phyloP scores from a whole-genome alignment of 345 rosid species.

The Aethionema arabicum region DNA sequence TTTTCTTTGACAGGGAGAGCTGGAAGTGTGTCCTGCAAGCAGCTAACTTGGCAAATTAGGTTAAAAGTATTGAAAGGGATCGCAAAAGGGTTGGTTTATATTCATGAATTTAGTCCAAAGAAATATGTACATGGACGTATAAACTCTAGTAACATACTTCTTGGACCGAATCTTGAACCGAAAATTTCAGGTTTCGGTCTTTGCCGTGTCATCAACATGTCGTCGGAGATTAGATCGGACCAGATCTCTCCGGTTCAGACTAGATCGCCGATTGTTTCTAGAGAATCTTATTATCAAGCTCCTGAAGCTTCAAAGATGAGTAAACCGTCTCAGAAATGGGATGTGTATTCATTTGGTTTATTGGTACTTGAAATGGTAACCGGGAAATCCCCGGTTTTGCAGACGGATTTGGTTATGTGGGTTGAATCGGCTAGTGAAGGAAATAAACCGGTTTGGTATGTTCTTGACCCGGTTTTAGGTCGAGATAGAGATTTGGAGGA shows the following conservation, averaged over 20 bases:
- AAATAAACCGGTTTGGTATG: slow-evolving; percentile 54
- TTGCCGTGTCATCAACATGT: slow-evolving; percentile 58
- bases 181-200: slow-evolving; percentile 77
- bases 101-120: slow-evolving; percentile 77
- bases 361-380: slow-evolving; percentile 72
- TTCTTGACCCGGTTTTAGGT: slow-evolving; percentile 63
- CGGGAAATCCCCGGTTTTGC: slow-evolving; percentile 59
- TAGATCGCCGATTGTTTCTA: slow-evolving; percentile 38
- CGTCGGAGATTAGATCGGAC: slow-evolving; percentile 52
- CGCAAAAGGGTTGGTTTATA: slow-evolving; percentile 69
- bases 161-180: slow-evolving; percentile 72
- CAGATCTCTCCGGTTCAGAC: slow-evolving; percentile 56
- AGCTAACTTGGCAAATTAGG: slow-evolving; percentile 63
- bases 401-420: slow-evolving; percentile 71
- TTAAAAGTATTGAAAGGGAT: slow-evolving; percentile 71
- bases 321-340: slow-evolving; percentile 97
- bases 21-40: slow-evolving; percentile 52
- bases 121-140: slow-evolving; percentile 82
- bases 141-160: slow-evolving; percentile 74
- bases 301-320: slow-evolving; percentile 65
- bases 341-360: slow-evolving; percentile 88
- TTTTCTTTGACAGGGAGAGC: slow-evolving; percentile 52
- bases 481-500: slow-evolving; percentile 57
- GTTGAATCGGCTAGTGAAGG: slow-evolving; percentile 58
- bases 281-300: slow-evolving; percentile 60